Base-by-base conservation (phyloP, 495 filamentous ascomycete genomes). In the Xylaria intraflava region DNA sequence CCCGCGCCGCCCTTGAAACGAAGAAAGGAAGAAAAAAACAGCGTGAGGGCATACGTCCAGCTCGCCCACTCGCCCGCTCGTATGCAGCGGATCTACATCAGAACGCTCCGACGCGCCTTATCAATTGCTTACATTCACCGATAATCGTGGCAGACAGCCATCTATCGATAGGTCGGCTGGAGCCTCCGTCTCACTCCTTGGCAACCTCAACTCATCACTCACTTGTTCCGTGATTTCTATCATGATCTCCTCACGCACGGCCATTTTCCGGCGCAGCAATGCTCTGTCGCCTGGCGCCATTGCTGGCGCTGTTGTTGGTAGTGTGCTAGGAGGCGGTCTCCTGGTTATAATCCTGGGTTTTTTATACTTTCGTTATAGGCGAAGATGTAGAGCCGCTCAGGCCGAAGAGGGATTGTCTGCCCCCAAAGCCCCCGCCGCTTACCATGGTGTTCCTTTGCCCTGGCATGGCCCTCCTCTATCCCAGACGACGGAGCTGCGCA, bases 271-370 rank as follows among this genome's bases (percentile, higher is more conserved):
- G 38, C 58, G 64, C 41, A 56, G 54, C 26, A 48, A 46, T 53
- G 53, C 56, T 23, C 36, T 66, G 29, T 66, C 64, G 22, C 48
- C 61, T 10, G 64, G 64, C 16, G 64, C 61, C 17, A 66, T 66
- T 45, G 64, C 61, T 41, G 64, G 64, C 10, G 60, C 61, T n/a
- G 64, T 66, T 11, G 53, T 66, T 44, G 64, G 64, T 54, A 58
- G 61, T 56, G 53, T 59, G n/a, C 6, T 64, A 38, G 64, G 61
- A 43, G 64, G 64, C 17, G 52, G 56, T 47, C 46, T 64, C 33
- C 52, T 64, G 39, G 46, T 64, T 49, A 52, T 66, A 54, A 39
- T 66, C 46, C 14, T 64, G n/a, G 64, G 64, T 33, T 66, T 66
- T 57, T 49, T 66, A 17, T 66, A 64, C 61, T 66, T 66, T 24